These are phyloP conservation scores for Microthlaspi erraticum DNA, from an alignment of 345 rosid genomes.

Conservation along the genomic window DNA sequence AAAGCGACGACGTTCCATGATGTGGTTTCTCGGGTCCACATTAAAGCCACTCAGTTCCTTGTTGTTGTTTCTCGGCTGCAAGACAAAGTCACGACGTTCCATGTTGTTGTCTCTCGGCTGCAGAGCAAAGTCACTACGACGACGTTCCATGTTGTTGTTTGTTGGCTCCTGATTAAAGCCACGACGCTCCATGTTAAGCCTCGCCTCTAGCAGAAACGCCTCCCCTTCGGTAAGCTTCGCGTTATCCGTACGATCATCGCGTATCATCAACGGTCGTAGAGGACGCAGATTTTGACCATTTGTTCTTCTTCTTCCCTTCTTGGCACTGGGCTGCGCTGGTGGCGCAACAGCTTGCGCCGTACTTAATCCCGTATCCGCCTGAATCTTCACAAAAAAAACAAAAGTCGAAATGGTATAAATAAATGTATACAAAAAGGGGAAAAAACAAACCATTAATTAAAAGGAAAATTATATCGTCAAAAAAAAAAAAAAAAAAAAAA, in stretches of 20 bases:
- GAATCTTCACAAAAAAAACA: conserved; percentile 19
- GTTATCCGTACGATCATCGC: conserved; percentile 25
- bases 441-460: neutral
- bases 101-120: too few species aligned
- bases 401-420: conserved; percentile 10
- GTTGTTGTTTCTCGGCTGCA: too few species aligned
- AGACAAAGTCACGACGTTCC: too few species aligned
- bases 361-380: conserved; percentile 29
- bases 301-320: neutral
- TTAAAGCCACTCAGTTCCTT: too few species aligned
- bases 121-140: conserved; percentile 2
- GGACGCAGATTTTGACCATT: neutral
- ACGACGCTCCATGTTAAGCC: too few species aligned
- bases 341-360: conserved; percentile 34
- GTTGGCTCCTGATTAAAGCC: too few species aligned
- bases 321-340: conserved; percentile 21
- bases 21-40: too few species aligned
- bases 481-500: neutral
- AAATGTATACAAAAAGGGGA: neutral
- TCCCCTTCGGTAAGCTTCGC: neutral
- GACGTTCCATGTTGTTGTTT: neutral
- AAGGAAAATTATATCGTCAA: too few species aligned
- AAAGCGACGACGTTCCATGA: too few species aligned
- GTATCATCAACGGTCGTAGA: conserved; percentile 25
- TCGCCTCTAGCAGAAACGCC: neutral